Evolutionary conservation across 1,139 yeast genomes (phyloP), one percentile per base, ranked within the genome.

Genomic region (Saccharomyces pastorianus): DNA sequence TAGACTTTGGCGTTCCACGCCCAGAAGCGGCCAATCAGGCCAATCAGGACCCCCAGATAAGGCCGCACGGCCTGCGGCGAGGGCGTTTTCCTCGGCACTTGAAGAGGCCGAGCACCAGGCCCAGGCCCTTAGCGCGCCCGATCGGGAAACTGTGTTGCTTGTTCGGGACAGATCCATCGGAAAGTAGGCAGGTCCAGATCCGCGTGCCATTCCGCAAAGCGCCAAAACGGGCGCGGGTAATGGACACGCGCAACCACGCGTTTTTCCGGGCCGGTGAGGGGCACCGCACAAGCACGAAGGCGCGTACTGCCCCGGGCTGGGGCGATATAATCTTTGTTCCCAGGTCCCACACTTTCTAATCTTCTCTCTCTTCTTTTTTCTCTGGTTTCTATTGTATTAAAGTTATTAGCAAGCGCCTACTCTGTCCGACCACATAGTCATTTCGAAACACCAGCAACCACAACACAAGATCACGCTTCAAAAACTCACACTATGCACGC

Each of bases 401-500:
- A 20, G 23, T 20, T 20, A 20, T 20, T 20, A 20, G 23, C 23
- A 20, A 20, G 23, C 23, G 23, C 23, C 23, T 17, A 17, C 17
- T 17, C 17, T 17, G 25, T 17, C 17, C n/a, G 17, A 17, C 17
- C 41, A 25, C 11, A 17, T 9, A 3, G 20, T 6, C 25, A n/a
- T 5, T 9, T 9, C 9, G 8, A 14, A 17, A 7, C 5, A 31
- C 34, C 34, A 31, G 34, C 17, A 17, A 17, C 17, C 17, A 17
- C 23, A 20, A 20, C 23, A 20, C 23, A 20, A 20, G 23, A 20
- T 20, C 23, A 20, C 23, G 23, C 23, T 20, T 20, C 23, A 20
- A 3, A 17, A 20, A 20, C 23, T 17, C 11, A 38, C 31, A 51
- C 23, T 41, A 65, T 64, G 69, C 66, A 63, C 55, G 81, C 87